Evolutionary conservation across 2,329 filamentous ascomycete species (phyloP), one percentile per base, ranked within the genome.

Genomic region (Aureobasidium melanogenum): DNA sequence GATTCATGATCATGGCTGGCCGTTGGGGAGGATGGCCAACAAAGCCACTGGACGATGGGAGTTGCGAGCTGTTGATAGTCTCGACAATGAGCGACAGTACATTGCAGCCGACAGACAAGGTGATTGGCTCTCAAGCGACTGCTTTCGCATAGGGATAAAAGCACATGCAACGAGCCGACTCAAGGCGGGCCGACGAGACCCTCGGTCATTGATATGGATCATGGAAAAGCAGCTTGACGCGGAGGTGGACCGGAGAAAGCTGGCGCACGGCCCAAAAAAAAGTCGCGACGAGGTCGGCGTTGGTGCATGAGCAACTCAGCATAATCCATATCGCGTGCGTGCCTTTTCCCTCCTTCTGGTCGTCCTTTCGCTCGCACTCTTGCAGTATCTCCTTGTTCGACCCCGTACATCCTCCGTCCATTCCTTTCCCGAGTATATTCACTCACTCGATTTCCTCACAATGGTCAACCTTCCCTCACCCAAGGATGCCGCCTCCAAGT

Each of bases 391-490:
- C 52, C 39, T 44, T 56, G 39, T 44, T 56, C 39, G 38, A 44
- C n/a, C 24, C n/a, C 52, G 52, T 56, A 34, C n/a, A 32, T 41
- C 28, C 26, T 39, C 36, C 5, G 38, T 56, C 24, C 52, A 44
- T 44, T 55, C 52, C 15, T 44, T 44, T n/a, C 10, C 28, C 52
- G 26, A 56, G 54, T 58, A 32, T n/a, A 10, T 47, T 34, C 60
- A 15, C 22, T 47, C 50, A n/a, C 24, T 22, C 30, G 39, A 19
- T 39, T 5, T 15, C 19, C 17, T 41, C 61, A 58, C 24, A 50
- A 51, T 59, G 44, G 68, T 68, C 69, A 43, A 67, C 68, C 19
- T 65, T 65, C 56, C 56, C 32, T 64, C 65, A 66, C 61, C 65
- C 64, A 55, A 58, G 34, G 60, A 62, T 26, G 62, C 54, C 19